phyloP scores from a whole-genome alignment of 75 land plant genomes.

The Picea sitchensis region DNA sequence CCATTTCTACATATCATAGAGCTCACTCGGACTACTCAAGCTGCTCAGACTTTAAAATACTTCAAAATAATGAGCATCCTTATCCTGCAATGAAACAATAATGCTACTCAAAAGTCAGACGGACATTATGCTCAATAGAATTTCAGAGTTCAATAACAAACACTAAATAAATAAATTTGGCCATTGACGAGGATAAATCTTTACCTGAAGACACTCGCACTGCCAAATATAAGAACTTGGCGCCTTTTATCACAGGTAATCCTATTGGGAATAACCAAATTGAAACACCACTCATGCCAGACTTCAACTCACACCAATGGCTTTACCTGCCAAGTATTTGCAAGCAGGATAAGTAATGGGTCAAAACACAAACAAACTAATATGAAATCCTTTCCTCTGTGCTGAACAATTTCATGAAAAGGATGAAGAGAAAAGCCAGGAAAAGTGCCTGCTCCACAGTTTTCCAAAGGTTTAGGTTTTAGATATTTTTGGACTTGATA shows the following conservation, averaged over 20 bases:
- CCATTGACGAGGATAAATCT: not conserved
- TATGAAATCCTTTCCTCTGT: too few relatives aligned
- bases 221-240: not conserved
- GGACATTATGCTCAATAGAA: not conserved
- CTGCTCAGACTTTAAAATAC: not conserved
- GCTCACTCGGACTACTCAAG: not conserved
- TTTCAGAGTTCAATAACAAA: too few relatives aligned
- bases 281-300: not conserved
- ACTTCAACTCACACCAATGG: not conserved
- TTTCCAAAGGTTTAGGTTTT: not conserved
- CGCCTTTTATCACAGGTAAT: not conserved
- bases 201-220: conserved; percentile 6
- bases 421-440: not conserved
- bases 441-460: not conserved
- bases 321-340: not conserved
- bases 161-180: not conserved
- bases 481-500: not conserved
- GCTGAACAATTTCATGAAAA: too few relatives aligned
- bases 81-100: not conserved
- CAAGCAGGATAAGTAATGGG: not conserved
- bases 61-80: not conserved
- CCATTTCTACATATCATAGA: not conserved
- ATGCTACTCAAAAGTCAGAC: not conserved
- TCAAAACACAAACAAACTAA: not conserved
- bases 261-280: not conserved